Base-by-base conservation (phyloP, 495 filamentous ascomycete genomes). In the Baudoinia panamericana region DNA sequence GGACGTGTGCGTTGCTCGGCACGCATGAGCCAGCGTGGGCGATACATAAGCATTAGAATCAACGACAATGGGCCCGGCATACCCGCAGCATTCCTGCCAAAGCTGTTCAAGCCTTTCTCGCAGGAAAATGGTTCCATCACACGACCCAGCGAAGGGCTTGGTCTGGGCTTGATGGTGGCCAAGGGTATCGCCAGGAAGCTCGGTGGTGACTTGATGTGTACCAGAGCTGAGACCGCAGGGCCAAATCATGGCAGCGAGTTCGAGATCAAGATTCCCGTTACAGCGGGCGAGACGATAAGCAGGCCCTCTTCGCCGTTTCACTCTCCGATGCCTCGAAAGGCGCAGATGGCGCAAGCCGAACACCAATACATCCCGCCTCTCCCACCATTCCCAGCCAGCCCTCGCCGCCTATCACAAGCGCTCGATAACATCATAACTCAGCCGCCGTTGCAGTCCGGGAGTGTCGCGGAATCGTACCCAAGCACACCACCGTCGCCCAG, bases 141-240 rank as follows among this genome's bases (percentile, higher is more conserved):
- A 3, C 66, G 81, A 22, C 72, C 71, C 41, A 76, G 70, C 54
- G 82, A 86, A 50, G 82, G 81, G 1, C 60, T 85, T 15, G 82
- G 82, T 4, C 66, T 87, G 11, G 80, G 82, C 8, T 61, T 87
- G 13, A 64, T 84, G 34, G 81, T 84, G 19, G 82, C 81, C 8
- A 85, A 84, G 53, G 80, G 80, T 8, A 64, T 84, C 39, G 75
- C 80, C 3, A 65, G 81, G 38, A 82, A 79, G 51, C 74, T 87
- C 50, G 78, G 81, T 8, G 82, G 82, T 27, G 80, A 84, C 52
- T 59, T 87, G 21, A 65, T 72, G 37, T 79, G 78, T 53, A 68
- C 80, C 29, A 66, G 73, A 25, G 80, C 81, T 5, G 72, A 75
- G 20, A 83, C 77, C 2, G 67, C 71, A 4, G 82, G 80, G 1